Conservation (phyloP, 371 early-diverging fungal genomes). For the Capniomyces stellatus region DNA sequence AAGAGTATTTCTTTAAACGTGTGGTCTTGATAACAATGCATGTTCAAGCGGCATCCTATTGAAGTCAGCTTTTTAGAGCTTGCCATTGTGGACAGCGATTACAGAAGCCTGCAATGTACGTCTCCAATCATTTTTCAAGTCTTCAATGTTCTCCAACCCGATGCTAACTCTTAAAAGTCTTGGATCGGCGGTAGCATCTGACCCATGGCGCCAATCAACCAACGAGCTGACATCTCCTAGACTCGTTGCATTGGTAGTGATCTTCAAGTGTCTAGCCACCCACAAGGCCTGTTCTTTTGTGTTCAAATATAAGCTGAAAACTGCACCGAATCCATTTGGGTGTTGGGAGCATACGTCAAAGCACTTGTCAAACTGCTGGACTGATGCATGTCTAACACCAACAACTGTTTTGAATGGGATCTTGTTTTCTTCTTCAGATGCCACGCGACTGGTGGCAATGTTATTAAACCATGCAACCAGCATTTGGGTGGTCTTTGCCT, state of each 20-base stretch:
- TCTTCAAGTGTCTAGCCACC: constrained; percentile 19
- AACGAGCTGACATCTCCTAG: constrained; percentile 44
- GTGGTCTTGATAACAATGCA: too few species aligned
- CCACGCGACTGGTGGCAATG: constrained; percentile 6
- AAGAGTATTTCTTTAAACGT: too few species aligned
- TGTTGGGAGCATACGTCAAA: constrained; percentile 11
- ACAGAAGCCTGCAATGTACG: constrained; percentile 11
- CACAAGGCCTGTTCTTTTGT: constrained; percentile 16
- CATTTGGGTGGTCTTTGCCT: constrained; percentile 58
- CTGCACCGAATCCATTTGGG: constrained; percentile 20
- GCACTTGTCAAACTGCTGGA: constrained; percentile 8
- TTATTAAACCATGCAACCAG: constrained; percentile 17
- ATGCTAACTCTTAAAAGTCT: constrained; percentile 35
- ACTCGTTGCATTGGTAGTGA: constrained; percentile 31
- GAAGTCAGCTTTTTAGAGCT: too few species aligned
- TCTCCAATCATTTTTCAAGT: constrained; percentile 35
- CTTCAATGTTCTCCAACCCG: constrained; percentile 42
- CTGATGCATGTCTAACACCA: constrained; percentile 11
- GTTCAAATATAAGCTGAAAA: constrained; percentile 13
- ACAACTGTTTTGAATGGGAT: constrained; percentile 9
- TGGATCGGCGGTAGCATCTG: constrained; percentile 27
- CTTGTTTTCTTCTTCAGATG: constrained; percentile 7
- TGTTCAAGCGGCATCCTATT: too few species aligned
- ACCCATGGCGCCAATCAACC: constrained; percentile 33
- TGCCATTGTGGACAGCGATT: too few species aligned